Base-by-base conservation (phyloP, 805 yeast species). In the Groenewaldozyma tartarivorans region DNA sequence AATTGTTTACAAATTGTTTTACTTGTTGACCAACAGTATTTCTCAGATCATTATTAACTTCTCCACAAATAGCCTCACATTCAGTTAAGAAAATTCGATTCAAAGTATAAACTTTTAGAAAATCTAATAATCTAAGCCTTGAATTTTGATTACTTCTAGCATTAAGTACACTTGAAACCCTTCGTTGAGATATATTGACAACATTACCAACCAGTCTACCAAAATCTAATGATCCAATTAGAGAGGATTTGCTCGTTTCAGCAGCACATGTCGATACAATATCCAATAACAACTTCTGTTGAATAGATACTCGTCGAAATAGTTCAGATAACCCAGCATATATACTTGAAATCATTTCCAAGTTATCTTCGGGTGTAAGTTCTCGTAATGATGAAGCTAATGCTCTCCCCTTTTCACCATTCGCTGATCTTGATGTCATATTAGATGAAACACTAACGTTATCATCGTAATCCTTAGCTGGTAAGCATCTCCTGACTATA, bases 1-100 rank as follows among this genome's bases (percentile, higher is more conserved):
- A 71, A 24, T 75, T 64, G 22, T 65, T 64, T 29, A 75, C 61
- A 55, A 75, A 87, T 41, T 72, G 69, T 44, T 70, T 75, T 3
- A 81, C 69, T 47, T 84, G 95, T 24, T 71, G 68, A n/a, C 70
- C 73, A 13, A 87, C 60, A 52, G 78, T 73, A 42, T 79, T 84
- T 39, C 79, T 75, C 21, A 90, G 62, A n/a, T 75, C 77, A 20
- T 75, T 68, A 11, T 71, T 58, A 5, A 73, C 68, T 42, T 71
- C 75, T 0, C 94, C 95, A 3, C 86, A 77, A 3, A 88, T 72
- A 11, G 77, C 68, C 58, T 92, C 97, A 57, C 95, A 84, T 54
- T 86, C 95, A 36, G 74, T 74, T 33, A 87, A 66, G 55, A 88
- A 88, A 18, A 79, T 67, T 0, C 79, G 73, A 42, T 78, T 75